Conservation (phyloP, 2,329 filamentous ascomycete genomes). For the Cordyceps militaris region DNA sequence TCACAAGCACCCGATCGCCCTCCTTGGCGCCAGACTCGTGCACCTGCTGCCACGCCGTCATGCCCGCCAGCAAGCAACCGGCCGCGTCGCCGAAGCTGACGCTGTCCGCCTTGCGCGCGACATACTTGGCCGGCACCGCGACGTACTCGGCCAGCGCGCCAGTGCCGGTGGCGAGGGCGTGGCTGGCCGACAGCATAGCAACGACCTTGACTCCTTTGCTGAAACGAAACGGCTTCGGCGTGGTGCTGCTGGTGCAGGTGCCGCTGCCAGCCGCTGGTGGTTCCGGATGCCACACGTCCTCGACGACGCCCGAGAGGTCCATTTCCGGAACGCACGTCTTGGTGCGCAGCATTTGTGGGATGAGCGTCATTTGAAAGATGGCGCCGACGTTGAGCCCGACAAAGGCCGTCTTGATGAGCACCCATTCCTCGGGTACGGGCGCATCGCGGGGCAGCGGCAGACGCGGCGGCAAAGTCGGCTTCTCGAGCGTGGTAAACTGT, state of each 20-base stretch:
- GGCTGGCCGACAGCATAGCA: conserved; percentile 30
- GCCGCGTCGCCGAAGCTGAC: conserved; percentile 28
- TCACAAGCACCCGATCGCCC: conserved; percentile 38
- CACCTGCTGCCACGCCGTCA: conserved; percentile 33
- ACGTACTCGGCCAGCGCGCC: conserved; percentile 36
- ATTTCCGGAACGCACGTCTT: conserved; percentile 33
- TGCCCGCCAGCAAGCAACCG: conserved; percentile 31
- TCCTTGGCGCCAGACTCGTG: conserved; percentile 29
- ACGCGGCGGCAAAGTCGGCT: conserved; percentile 21
- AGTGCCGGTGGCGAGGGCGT: conserved; percentile 27
- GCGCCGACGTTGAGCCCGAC: conserved; percentile 40
- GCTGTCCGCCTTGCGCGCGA: conserved; percentile 25
- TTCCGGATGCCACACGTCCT: conserved; percentile 27
- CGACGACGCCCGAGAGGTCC: conserved; percentile 36
- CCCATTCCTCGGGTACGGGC: conserved; percentile 26
- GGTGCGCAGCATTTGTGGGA: conserved; percentile 32
- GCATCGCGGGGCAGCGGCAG: conserved; percentile 23
- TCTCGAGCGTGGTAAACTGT: conserved; percentile 18
- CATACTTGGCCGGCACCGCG: conserved; percentile 27
- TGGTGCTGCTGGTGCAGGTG: no score
- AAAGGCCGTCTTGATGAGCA: conserved; percentile 35
- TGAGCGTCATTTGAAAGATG: conserved; percentile 33
- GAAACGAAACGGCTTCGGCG: conserved; percentile 18
- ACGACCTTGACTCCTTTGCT: conserved; percentile 28
- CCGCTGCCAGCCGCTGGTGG: not conserved